A percentile compares a stretch with the other conserved stretches of the same genome.
Evolutionary conservation across 1,284 basidiomycete genomes (phyloP).

Genomic region (Porogramme epimiltina): DNA sequence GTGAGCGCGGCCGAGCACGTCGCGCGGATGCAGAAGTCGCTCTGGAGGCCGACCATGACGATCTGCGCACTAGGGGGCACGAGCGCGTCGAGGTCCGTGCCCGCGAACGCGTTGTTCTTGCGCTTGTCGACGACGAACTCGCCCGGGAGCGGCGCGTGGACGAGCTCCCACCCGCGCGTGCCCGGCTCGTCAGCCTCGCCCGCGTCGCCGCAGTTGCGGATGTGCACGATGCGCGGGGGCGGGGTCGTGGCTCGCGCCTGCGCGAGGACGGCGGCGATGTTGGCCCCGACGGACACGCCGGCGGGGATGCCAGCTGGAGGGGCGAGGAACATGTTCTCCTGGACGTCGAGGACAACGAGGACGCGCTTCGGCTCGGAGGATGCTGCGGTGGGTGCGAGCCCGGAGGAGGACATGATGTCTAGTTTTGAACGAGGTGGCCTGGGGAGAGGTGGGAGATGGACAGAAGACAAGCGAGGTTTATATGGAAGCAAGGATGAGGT

Average conservation of each 20-base stretch:
- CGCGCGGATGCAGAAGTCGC: conserved; percentile 65
- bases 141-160: conserved; percentile 46
- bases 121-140: conserved; percentile 64
- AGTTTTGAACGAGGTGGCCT: too few species aligned
- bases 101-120: conserved; percentile 71
- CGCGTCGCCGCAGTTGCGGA: conserved; percentile 61
- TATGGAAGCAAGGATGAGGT: too few species aligned
- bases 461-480: too few species aligned
- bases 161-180: conserved; percentile 59
- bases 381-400: too few species aligned
- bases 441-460: too few species aligned
- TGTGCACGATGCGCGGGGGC: conserved; percentile 63
- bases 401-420: too few species aligned
- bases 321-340: conserved; percentile 49
- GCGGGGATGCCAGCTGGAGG: conserved; percentile 54
- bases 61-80: conserved; percentile 56
- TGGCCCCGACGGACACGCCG: conserved; percentile 42
- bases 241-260: conserved; percentile 48
- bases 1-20: conserved; percentile 64
- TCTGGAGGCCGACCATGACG: conserved; percentile 66
- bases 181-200: conserved; percentile 60
- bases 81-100: conserved; percentile 50
- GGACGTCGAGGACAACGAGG: conserved; percentile 63
- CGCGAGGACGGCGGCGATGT: conserved; percentile 51
- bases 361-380: conserved; percentile 37